Percentiles rank a stretch among this genome's conserved stretches.
phyloP scores from a whole-genome alignment of 257 asterid genomes.

The Salvia rosmarinus region DNA sequence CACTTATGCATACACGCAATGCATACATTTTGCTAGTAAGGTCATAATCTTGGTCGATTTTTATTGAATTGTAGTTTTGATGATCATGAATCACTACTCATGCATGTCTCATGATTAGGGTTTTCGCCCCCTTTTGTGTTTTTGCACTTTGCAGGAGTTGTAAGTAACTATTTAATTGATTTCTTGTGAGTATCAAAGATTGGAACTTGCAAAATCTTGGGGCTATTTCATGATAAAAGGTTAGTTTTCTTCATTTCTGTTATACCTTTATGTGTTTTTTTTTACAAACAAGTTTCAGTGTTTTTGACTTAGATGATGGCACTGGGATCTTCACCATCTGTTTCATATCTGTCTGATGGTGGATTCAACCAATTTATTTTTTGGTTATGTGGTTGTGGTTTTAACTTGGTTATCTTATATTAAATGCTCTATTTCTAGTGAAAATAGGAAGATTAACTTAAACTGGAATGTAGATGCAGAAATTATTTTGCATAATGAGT shows the following conservation, averaged over 20 bases:
- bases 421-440: slow-evolving; percentile 25
- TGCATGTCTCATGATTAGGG: slow-evolving; percentile 38
- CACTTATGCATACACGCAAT: slow-evolving; percentile 27
- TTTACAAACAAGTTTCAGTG: background rate
- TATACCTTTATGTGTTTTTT: background rate
- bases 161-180: slow-evolving; percentile 27
- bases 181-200: slow-evolving; percentile 43
- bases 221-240: slow-evolving; percentile 52
- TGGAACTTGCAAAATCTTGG: slow-evolving; percentile 39
- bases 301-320: slow-evolving; percentile 25
- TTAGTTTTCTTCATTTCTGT: slow-evolving; percentile 23
- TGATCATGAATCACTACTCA: slow-evolving; percentile 42
- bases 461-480: background rate
- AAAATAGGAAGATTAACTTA: background rate
- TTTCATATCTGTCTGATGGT: slow-evolving; percentile 11
- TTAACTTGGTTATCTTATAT: slow-evolving; percentile 13
- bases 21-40: slow-evolving; percentile 39
- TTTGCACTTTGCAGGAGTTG: slow-evolving; percentile 36
- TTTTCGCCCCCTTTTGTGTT: slow-evolving; percentile 33
- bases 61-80: slow-evolving; percentile 36
- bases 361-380: slow-evolving; percentile 6
- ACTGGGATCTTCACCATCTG: slow-evolving; percentile 14
- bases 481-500: background rate
- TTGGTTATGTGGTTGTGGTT: slow-evolving; percentile 24
- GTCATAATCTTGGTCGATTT: slow-evolving; percentile 37